Conservation (phyloP, 2,329 filamentous ascomycete species). For the Botrytis fragariae region DNA sequence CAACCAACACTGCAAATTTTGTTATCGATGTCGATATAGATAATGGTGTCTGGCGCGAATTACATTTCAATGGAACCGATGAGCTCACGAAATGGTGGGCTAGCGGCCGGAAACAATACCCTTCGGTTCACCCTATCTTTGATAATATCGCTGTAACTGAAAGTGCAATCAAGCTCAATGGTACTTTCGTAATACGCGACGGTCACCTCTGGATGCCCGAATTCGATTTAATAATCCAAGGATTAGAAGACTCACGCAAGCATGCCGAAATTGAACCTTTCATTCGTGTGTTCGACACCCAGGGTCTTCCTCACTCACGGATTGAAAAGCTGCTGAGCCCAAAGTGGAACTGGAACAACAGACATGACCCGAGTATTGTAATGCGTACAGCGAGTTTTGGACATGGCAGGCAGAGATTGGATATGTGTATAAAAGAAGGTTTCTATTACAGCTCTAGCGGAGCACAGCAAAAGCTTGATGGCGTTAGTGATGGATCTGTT, state of each 20-base stretch:
- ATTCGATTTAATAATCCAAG: not conserved
- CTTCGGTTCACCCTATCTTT: not conserved
- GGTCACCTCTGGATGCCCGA: conserved; percentile 5
- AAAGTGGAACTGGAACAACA: not conserved
- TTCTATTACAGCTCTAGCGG: not conserved
- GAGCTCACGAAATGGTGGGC: conserved; percentile 7
- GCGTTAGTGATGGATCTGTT: not conserved
- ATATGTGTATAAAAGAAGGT: conserved; percentile 13
- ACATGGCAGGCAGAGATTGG: conserved; percentile 12
- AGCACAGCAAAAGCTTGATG: not conserved
- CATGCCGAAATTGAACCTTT: conserved; percentile 16
- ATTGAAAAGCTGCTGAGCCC: not conserved
- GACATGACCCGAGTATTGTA: not conserved
- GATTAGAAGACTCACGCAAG: not conserved
- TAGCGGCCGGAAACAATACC: not conserved
- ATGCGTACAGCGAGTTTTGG: conserved; percentile 21
- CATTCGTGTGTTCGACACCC: conserved; percentile 10
- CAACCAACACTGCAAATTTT: not conserved
- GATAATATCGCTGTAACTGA: not conserved
- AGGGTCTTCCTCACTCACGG: not conserved
- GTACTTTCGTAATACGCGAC: not conserved
- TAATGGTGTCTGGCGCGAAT: not conserved
- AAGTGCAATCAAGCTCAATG: not conserved
- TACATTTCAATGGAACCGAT: not conserved
- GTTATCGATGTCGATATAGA: conserved; percentile 19